Conservation (phyloP, 2,329 filamentous ascomycete genomes). For the Colletotrichum chlorophyti region DNA sequence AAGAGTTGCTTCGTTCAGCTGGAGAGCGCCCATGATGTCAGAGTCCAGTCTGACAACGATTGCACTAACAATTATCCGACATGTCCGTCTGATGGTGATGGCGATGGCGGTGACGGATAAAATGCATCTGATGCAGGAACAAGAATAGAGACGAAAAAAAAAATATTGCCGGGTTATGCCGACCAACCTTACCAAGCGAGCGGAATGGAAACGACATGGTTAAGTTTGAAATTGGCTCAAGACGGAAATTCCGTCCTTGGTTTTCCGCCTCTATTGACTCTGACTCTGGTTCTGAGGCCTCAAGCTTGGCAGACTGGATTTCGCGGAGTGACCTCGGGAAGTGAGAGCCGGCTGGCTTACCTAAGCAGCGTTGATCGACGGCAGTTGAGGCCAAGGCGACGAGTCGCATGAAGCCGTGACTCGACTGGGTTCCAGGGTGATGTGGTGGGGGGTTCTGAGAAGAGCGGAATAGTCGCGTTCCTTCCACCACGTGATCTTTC, state of each 20-base stretch:
- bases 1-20: background rate
- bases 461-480: too few species aligned
- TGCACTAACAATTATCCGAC: constrained; percentile 13
- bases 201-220: background rate
- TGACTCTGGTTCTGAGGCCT: background rate
- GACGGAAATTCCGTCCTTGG: constrained; percentile 20
- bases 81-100: constrained; percentile 14
- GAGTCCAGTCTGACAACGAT: background rate
- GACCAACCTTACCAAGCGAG: background rate
- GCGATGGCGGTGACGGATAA: constrained; percentile 10
- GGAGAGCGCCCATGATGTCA: constrained; percentile 19
- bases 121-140: constrained; percentile 21
- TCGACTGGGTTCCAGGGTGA: too few species aligned
- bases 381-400: background rate
- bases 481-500: constrained; percentile 1
- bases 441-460: too few species aligned
- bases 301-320: constrained; percentile 9
- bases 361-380: constrained; percentile 1
- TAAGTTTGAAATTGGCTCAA: constrained; percentile 6
- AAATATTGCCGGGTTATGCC: too few species aligned
- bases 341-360: background rate
- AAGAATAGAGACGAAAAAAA: background rate
- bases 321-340: constrained; percentile 12
- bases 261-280: constrained; percentile 17
- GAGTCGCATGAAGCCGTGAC: too few species aligned